phyloP scores from a whole-genome alignment of 495 filamentous ascomycete genomes.

The Cercophora newfieldiana region DNA sequence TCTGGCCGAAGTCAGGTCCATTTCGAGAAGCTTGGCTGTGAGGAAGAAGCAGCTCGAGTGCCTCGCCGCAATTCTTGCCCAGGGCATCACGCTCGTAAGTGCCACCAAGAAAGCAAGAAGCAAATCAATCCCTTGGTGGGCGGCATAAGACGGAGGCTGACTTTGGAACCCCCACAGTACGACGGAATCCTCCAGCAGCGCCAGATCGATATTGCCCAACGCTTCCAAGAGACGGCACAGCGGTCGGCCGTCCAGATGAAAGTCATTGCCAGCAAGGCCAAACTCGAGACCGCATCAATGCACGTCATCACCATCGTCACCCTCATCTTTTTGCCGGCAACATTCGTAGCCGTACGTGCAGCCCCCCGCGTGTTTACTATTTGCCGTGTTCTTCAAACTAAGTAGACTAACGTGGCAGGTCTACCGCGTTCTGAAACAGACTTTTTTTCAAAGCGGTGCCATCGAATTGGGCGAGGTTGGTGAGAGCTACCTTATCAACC shows the following conservation, averaged over 20 bases:
- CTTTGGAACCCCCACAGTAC: conserved; percentile 8
- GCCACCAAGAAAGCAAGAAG: too few relatives aligned
- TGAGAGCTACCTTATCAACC: not conserved
- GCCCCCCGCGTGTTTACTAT: too few relatives aligned
- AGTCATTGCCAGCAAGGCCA: conserved; percentile 33
- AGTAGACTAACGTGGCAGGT: not conserved
- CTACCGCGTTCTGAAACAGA: not conserved
- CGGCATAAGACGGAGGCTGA: not conserved
- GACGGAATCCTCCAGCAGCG: conserved; percentile 18
- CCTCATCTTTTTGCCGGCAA: conserved; percentile 46
- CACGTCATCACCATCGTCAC: conserved; percentile 46
- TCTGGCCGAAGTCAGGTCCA: conserved; percentile 3
- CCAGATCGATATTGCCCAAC: conserved; percentile 5
- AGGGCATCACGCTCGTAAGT: conserved; percentile 25
- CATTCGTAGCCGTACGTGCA: conserved; percentile 34
- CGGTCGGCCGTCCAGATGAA: conserved; percentile 18
- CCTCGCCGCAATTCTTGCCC: conserved; percentile 16
- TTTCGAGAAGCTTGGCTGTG: conserved; percentile 14
- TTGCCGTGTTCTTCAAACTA: not conserved
- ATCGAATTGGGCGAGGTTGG: conserved; percentile 3
- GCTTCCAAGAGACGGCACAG: conserved; percentile 8
- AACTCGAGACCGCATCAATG: conserved; percentile 40
- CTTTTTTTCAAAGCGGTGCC: conserved; percentile 17
- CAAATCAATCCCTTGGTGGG: too few relatives aligned
- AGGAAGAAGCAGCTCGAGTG: conserved; percentile 16